Evolutionary conservation across 768 basidiomycete species (phyloP), one percentile per base, ranked within the genome.

Genomic region (Leucosporidium creatinivorum): DNA sequence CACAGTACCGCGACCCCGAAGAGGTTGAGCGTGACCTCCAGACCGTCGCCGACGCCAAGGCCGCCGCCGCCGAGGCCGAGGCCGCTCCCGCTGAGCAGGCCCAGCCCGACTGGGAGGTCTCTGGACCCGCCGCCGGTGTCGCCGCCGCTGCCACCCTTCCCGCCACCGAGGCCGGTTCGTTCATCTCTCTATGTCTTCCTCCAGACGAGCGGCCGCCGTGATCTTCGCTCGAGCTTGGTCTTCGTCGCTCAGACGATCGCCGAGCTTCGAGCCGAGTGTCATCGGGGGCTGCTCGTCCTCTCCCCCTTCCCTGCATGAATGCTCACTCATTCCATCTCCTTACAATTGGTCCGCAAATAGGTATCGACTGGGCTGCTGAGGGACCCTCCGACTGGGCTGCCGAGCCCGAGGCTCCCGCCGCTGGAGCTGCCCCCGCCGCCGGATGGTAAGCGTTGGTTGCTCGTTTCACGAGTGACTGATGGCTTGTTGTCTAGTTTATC

Each of bases 21-120:
- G 96, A 99, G 81, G 89, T 97, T 75, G 93, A 97, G 86, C 91
- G 89, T 81, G 94, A 97, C 81, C 90, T 92, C 78, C 87, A 89
- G 77, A 93, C 92, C 78, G 91, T 91, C 79, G 89, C 90, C 31
- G 86, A 88, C 71, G 89, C 89, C 75, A 93, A 93, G 81, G 80
- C 81, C 61, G 79, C 80, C 60, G 82, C 85, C 72, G 77, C 78
- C 58, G 87, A 84, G 74, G 79, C 77, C 67, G 78, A 81, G 50
- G 79, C 81, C 48, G 79, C 54, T 55, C n/a, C n/a, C 25, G n/a
- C 82, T 50, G 61, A 66, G 48, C 68, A 59, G 19, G 78, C 74
- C 58, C 75, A 79, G 28, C 72, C 82, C 58, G 89, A 91, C 75
- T 80, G 78, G 79, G 79, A 78, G 85, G 86, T 78, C 62, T 44